These are phyloP conservation scores for Xylariomycetidae sp. DNA, from an alignment of 2,329 filamentous ascomycete genomes.

Conservation along the genomic window DNA sequence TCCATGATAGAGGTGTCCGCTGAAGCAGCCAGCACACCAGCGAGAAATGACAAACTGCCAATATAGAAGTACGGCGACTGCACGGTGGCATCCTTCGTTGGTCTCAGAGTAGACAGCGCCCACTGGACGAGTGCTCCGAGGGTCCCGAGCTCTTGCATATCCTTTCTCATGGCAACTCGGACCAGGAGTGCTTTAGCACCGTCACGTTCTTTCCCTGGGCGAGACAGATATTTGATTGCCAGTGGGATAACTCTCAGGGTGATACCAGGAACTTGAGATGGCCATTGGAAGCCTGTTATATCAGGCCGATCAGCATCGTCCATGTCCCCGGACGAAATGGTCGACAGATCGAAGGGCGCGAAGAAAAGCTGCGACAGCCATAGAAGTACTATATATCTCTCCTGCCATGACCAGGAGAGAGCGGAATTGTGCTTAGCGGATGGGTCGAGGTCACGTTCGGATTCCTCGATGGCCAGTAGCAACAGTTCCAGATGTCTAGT, in stretches of 20 bases:
- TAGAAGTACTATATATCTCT: slow-evolving; percentile 79
- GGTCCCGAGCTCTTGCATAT: slow-evolving; percentile 79
- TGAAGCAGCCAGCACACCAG: slow-evolving; percentile 65
- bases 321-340: slow-evolving; percentile 64
- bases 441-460: slow-evolving; percentile 31
- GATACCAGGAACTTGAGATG: slow-evolving; percentile 61
- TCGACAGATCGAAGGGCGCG: slow-evolving; percentile 84
- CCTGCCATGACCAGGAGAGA: slow-evolving; percentile 68
- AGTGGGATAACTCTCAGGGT: slow-evolving; percentile 66
- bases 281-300: slow-evolving; percentile 50
- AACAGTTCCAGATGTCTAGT: slow-evolving; percentile 79
- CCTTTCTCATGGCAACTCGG: slow-evolving; percentile 72
- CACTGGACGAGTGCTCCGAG: slow-evolving; percentile 65
- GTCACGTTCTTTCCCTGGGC: slow-evolving; percentile 81
- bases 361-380: slow-evolving; percentile 83
- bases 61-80: slow-evolving; percentile 69
- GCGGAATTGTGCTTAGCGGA: slow-evolving; percentile 8
- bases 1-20: slow-evolving; percentile 72
- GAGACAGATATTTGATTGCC: slow-evolving; percentile 65
- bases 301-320: slow-evolving; percentile 39
- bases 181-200: slow-evolving; percentile 82
- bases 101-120: slow-evolving; percentile 59
- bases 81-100: slow-evolving; percentile 30
- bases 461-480: slow-evolving; percentile 66
- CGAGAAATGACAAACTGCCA: slow-evolving; percentile 74